Base-by-base conservation (phyloP, 2,329 filamentous ascomycete species). In the Sarocladium kiliense region DNA sequence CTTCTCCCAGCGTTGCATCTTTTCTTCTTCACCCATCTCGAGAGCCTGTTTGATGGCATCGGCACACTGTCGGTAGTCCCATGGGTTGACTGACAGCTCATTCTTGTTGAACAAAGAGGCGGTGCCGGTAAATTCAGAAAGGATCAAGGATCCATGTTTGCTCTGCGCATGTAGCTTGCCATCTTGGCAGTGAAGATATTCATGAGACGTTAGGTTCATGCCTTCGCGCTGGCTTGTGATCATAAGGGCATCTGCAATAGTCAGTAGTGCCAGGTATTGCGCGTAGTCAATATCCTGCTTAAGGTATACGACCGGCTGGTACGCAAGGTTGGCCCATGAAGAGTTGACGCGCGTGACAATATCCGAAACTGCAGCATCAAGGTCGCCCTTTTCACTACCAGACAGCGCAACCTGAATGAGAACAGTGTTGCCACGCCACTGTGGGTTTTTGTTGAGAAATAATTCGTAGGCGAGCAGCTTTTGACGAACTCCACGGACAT, bases 281-380 rank as follows among this genome's bases (percentile, higher is more conserved):
- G 89, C 79, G 66, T 96, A 96, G 56, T 89, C 87, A 57, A 97
- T 94, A 64, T 97, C 93, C 69, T 97, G 93, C 71, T 95, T 92
- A 54, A 97, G 77, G 70, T 97, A 97, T 5, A 97, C 89, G 11
- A 97, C 81, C 1, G 93, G 93, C 65, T 96, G 91, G 65, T 97
- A 94, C 0, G 91, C 89, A 51, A 97, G 77, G 25, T 91, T 96
- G 6, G 92, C 92, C 78, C 92, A 92, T 1, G 86, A 85, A 1
- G 91, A 94, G 69, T 97, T 96, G 68, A 97, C 93, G 57, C 93
- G 85, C 54, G 91, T 96, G 59, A 96, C 91, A 67, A 97, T 97
- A 68, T 97, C 91, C 1, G 90, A 92, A 23, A 97, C 88, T 0
- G 88, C 90, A 1, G 89, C 88, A 63, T 96, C 89, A 10, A 97